These are phyloP conservation scores for Penicillium sp. DNA, from an alignment of 2,329 filamentous ascomycete species.

Conservation along the genomic window DNA sequence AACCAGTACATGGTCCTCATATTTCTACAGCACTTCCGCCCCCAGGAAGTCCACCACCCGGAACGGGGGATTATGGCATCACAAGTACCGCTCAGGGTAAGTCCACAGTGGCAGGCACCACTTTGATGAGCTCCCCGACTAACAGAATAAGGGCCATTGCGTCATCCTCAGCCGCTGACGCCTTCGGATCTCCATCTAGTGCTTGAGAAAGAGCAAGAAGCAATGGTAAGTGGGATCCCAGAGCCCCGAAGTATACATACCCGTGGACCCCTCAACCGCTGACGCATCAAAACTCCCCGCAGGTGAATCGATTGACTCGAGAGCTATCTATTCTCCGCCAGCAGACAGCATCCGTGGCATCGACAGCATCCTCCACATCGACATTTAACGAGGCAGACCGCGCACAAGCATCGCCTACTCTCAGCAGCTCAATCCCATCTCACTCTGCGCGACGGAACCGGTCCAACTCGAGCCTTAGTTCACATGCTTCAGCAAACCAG, in stretches of 20 bases:
- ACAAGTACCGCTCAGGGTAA: constrained; percentile 44
- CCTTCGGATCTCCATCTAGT: constrained; percentile 84
- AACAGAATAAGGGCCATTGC: constrained; percentile 63
- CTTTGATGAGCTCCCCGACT: neutral
- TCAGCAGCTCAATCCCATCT: constrained; percentile 52
- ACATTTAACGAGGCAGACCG: constrained; percentile 52
- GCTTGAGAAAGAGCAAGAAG: constrained; percentile 93
- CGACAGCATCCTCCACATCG: constrained; percentile 59
- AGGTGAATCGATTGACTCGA: constrained; percentile 91
- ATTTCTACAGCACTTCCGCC: constrained; percentile 16
- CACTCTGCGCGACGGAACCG: constrained; percentile 57
- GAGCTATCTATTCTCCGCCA: constrained; percentile 82
- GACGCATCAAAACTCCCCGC: constrained; percentile 4
- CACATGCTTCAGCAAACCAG: constrained; percentile 41
- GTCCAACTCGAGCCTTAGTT: constrained; percentile 56
- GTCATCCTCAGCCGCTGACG: constrained; percentile 84
- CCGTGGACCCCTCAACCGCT: neutral
- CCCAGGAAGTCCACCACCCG: constrained; percentile 27
- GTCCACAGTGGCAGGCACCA: constrained; percentile 6
- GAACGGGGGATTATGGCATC: constrained; percentile 36
- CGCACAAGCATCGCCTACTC: constrained; percentile 42
- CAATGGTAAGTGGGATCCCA: constrained; percentile 64
- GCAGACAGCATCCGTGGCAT: constrained; percentile 63
- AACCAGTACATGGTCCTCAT: constrained; percentile 48
- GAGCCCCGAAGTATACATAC: neutral